phyloP scores from a whole-genome alignment of 371 early-diverging fungal species.

The Rhizopus delemar region DNA sequence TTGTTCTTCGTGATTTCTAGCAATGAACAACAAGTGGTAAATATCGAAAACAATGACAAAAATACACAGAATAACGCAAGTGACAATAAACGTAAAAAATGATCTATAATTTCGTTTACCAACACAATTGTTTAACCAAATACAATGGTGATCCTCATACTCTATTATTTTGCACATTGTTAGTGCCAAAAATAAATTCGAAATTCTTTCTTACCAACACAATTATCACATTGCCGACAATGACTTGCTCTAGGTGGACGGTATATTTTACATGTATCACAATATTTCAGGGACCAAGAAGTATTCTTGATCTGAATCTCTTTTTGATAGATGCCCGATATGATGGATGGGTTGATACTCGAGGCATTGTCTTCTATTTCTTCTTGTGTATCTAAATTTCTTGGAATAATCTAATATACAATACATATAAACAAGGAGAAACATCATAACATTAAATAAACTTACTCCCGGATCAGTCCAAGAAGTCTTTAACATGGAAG shows the following conservation, averaged over 20 bases:
- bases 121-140: slow-evolving; percentile 93
- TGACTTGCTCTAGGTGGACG: slow-evolving; percentile 88
- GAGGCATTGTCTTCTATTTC: slow-evolving; percentile 30
- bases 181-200: not conserved
- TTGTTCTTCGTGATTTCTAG: slow-evolving; percentile 16
- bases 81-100: slow-evolving; percentile 75
- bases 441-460: not conserved
- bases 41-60: slow-evolving; percentile 60
- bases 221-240: slow-evolving; percentile 87
- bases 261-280: slow-evolving; percentile 86
- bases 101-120: slow-evolving; percentile 89
- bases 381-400: slow-evolving; percentile 64
- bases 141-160: slow-evolving; percentile 90
- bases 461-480: slow-evolving; percentile 88
- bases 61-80: slow-evolving; percentile 56
- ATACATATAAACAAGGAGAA: not conserved
- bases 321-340: slow-evolving; percentile 43
- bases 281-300: slow-evolving; percentile 77
- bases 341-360: slow-evolving; percentile 1
- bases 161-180: slow-evolving; percentile 34
- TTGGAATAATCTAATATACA: slow-evolving; percentile 63
- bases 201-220: slow-evolving; percentile 64
- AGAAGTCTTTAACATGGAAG: slow-evolving; percentile 82
- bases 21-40: slow-evolving; percentile 58
- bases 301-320: slow-evolving; percentile 67